Evolutionary conservation across 495 filamentous ascomycete species (phyloP).

Genomic region (Cercophora scortea): DNA sequence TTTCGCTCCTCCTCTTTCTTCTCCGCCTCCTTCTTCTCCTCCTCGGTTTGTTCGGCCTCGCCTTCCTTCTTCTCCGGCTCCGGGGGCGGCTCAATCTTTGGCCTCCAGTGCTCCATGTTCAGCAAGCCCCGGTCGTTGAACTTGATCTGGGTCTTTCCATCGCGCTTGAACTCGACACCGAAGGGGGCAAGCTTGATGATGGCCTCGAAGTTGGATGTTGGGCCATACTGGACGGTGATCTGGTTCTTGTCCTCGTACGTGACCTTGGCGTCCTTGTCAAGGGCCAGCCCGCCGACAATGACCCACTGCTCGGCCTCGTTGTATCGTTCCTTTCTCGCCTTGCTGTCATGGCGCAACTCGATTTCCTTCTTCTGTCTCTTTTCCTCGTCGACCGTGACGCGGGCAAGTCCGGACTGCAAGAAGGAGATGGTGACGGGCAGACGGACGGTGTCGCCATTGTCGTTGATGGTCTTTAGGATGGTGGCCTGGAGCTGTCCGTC

Average conservation of each 20-base stretch:
- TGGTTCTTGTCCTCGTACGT: conserved; percentile 49
- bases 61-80: conserved; percentile 46
- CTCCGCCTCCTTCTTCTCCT: conserved; percentile 24
- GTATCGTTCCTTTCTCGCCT: conserved; percentile 83
- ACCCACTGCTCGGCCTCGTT: conserved; percentile 85
- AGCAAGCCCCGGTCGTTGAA: conserved; percentile 80
- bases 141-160: conserved; percentile 73
- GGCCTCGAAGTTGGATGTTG: conserved; percentile 65
- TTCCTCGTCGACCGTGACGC: conserved; percentile 85
- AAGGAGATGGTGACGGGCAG: conserved; percentile 83
- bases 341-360: conserved; percentile 74
- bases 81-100: conserved; percentile 62
- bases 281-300: conserved; percentile 68
- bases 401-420: conserved; percentile 76
- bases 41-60: conserved; percentile 20
- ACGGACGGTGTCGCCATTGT: conserved; percentile 53
- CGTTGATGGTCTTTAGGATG: conserved; percentile 65
- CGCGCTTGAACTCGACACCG: conserved; percentile 72
- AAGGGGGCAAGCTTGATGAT: conserved; percentile 79
- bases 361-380: conserved; percentile 83
- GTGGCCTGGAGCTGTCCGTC: conserved; percentile 72
- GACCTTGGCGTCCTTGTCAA: conserved; percentile 59
- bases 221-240: conserved; percentile 76
- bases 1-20: conserved; percentile 30
- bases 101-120: conserved; percentile 93